Evolutionary conservation across 129 eudicot genomes (phyloP).

Genomic region (Sambucus nigra): DNA sequence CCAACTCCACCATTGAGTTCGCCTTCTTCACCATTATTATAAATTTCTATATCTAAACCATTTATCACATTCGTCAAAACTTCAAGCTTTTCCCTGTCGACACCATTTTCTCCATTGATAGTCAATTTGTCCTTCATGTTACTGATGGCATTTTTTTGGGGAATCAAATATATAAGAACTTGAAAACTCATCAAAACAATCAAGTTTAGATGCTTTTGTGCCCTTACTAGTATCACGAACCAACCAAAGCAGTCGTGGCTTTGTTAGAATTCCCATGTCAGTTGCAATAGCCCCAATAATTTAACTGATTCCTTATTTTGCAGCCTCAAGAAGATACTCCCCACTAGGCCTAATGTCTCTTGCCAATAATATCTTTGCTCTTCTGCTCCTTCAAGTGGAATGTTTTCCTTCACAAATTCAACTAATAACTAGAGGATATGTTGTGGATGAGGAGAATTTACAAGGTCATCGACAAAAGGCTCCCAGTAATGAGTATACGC

Average conservation of each 20-base stretch:
- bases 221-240: constrained; percentile 31
- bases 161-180: constrained; percentile 43
- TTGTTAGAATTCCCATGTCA: too few species aligned
- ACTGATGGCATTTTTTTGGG: constrained; percentile 26
- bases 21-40: constrained; percentile 61
- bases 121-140: constrained; percentile 41
- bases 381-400: constrained; percentile 41
- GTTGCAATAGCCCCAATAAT: constrained; percentile 67
- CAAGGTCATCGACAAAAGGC: constrained; percentile 81
- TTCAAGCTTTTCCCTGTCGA: too few species aligned
- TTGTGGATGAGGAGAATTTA: constrained; percentile 52
- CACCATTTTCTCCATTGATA: constrained; percentile 89
- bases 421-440: constrained; percentile 46
- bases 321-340: too few species aligned
- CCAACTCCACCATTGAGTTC: constrained; percentile 85
- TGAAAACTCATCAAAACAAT: constrained; percentile 7
- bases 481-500: constrained; percentile 91
- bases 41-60: constrained; percentile 45
- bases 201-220: constrained; percentile 1
- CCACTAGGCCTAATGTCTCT: too few species aligned
- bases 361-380: too few species aligned
- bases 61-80: too few species aligned
- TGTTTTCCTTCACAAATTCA: constrained; percentile 57
- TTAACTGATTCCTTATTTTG: constrained; percentile 44
- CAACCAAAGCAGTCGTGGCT: too few species aligned